These are phyloP conservation scores for Piloderma croceum DNA, from an alignment of 768 basidiomycete species.

Conservation along the genomic window DNA sequence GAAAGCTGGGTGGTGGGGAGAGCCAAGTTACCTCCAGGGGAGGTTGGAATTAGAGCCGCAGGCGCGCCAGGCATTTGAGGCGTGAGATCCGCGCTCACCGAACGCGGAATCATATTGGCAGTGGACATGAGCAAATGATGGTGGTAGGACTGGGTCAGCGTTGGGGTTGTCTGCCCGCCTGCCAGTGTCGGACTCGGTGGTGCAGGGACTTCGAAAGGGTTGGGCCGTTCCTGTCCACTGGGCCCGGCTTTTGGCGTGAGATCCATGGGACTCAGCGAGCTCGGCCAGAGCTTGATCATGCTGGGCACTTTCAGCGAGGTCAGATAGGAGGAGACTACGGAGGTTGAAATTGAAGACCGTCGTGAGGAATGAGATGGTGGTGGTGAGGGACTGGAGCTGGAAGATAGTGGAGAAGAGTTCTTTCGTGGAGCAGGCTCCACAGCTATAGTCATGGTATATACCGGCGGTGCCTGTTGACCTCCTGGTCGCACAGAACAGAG, in stretches of 20 bases:
- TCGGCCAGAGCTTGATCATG: conserved; percentile 71
- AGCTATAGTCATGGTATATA: too few species aligned
- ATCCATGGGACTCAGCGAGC: conserved; percentile 40
- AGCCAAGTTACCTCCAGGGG: conserved; percentile 44
- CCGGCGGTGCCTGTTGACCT: too few species aligned
- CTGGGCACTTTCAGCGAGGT: conserved; percentile 20
- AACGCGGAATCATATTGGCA: conserved; percentile 16
- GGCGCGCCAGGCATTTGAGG: too few species aligned
- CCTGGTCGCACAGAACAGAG: too few species aligned
- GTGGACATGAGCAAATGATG: conserved; percentile 21
- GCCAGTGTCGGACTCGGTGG: conserved; percentile 18
- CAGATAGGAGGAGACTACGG: conserved; percentile 10
- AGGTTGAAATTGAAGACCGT: conserved; percentile 10
- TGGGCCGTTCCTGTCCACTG: conserved; percentile 39
- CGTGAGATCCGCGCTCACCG: conserved; percentile 30
- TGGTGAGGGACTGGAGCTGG: conserved; percentile 3
- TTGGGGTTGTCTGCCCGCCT: conserved; percentile 7
- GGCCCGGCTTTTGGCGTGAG: conserved; percentile 52
- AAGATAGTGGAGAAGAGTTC: too few species aligned
- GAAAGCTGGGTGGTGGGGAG: conserved; percentile 61
- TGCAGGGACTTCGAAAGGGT: conserved; percentile 56
- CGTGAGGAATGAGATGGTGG: conserved; percentile 11
- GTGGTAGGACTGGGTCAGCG: conserved; percentile 14
- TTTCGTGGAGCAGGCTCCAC: too few species aligned
- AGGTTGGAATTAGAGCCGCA: conserved; percentile 42